Evolutionary conservation across 805 yeast species (phyloP).

Genomic region (Saccharomycodes ludwigii): DNA sequence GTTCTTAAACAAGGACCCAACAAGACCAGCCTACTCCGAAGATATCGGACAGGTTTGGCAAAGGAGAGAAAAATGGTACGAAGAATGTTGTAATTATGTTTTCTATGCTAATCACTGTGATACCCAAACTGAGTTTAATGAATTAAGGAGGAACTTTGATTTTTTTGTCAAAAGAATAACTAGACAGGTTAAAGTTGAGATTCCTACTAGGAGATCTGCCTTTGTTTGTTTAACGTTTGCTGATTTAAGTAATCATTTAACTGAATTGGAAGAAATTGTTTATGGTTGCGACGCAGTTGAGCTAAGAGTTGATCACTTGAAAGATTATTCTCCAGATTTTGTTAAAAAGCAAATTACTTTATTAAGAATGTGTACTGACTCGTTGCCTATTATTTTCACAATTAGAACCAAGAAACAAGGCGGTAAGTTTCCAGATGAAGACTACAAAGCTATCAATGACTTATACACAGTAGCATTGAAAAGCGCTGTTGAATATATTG

Average conservation of each 20-base stretch:
- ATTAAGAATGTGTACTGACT: conserved; percentile 46
- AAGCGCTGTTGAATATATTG: conserved; percentile 71
- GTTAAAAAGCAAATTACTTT: conserved; percentile 65
- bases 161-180: conserved; percentile 48
- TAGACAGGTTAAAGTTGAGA: conserved; percentile 31
- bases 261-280: conserved; percentile 37
- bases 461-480: conserved; percentile 54
- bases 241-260: conserved; percentile 36
- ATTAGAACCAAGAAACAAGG: conserved; percentile 72
- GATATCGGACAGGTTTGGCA: conserved; percentile 78
- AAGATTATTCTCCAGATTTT: conserved; percentile 35
- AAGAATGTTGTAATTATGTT: conserved; percentile 64
- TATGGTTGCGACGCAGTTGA: conserved; percentile 77
- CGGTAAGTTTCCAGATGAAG: conserved; percentile 61
- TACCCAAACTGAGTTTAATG: conserved; percentile 38
- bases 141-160: conserved; percentile 46
- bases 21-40: conserved; percentile 78
- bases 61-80: conserved; percentile 69
- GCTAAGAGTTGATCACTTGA: conserved; percentile 62
- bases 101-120: conserved; percentile 69
- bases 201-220: conserved; percentile 37
- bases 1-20: conserved; percentile 62
- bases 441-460: conserved; percentile 31
- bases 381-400: conserved; percentile 74
- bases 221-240: conserved; percentile 64